A percentile compares a stretch with the other conserved stretches of the same genome.
Conservation (phyloP, 805 yeast species). For the Jamesozyma hellenica region DNA sequence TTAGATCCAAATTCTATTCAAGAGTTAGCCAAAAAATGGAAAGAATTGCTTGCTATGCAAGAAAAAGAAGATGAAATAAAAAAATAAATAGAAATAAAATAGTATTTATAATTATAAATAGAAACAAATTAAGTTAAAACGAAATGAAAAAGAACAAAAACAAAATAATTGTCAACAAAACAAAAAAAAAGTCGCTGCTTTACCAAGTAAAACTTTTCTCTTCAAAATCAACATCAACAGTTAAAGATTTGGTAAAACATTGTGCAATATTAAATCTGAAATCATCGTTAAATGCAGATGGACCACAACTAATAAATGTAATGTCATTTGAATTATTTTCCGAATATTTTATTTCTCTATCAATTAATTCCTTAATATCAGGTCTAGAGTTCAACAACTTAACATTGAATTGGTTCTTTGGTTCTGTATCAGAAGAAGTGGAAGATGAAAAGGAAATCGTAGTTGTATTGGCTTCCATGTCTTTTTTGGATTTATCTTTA, state of each 20-base stretch:
- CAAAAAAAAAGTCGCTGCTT: background rate
- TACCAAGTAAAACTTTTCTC: conserved; percentile 31
- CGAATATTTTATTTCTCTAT: conserved; percentile 25
- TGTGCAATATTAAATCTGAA: conserved; percentile 40
- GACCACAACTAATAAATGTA: conserved; percentile 55
- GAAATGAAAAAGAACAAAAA: background rate
- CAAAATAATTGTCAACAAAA: background rate
- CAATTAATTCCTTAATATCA: conserved; percentile 32
- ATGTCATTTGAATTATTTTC: conserved; percentile 34
- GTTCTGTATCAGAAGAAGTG: background rate
- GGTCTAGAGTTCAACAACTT: conserved; percentile 38
- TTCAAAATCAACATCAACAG: conserved; percentile 24
- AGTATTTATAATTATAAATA: background rate
- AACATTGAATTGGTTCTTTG: background rate
- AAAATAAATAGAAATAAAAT: background rate
- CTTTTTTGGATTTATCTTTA: background rate
- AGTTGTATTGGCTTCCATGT: background rate
- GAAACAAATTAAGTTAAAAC: no score
- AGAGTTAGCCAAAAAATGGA: conserved; percentile 57
- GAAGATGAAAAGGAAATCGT: background rate
- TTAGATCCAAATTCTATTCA: conserved; percentile 58
- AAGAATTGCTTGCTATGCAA: conserved; percentile 29
- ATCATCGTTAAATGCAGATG: conserved; percentile 46
- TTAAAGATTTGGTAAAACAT: conserved; percentile 23
- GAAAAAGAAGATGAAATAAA: conserved; percentile 12